Evolutionary conservation across 1,284 basidiomycete genomes (phyloP), one percentile per base, ranked within the genome.

Genomic region (Gastroboletus turbinatus): DNA sequence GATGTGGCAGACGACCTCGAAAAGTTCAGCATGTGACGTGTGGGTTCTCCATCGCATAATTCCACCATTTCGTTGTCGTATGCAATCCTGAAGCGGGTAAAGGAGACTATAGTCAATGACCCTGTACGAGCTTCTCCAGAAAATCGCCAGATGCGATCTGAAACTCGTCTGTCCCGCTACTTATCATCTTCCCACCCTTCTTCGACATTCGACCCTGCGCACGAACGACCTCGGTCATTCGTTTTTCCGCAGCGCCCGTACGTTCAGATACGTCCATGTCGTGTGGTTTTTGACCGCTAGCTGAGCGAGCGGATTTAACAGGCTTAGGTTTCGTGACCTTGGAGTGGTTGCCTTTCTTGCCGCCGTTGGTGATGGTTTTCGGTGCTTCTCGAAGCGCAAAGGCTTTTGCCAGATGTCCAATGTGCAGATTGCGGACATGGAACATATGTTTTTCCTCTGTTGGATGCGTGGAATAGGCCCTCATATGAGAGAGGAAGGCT

Each of bases 391-490:
- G 88, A 50, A 99, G 80, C 0, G 94, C 95, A 68, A 99, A 99
- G 0, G 94, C 85, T 74, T 99, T 99, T 38, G 97, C 96, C 23
- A 99, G 75, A 77, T 99, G 97, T 1, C 97, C 97, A 40, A 98
- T 82, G 70, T 99, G 97, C 10, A 99, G 79, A 63, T 94, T 84
- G 33, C 92, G 89, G 53, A 98, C 87, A 73, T 98, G 95, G 78
- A 99, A 99, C 57, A 97, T 92, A 60, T 92, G 86, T 66, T 98
- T 98, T 72, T 99, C 97, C 59, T 89, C 87, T 5, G 91, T 83
- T 0, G 96, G 96, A 75, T 99, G 97, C 0, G 97, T 99, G 10
- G 97, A 92, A 73, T 99, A 99, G 0, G 97, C 97, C 54, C 97
- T 84, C 74, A 98, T 88, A 71, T 96, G 94, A 0, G 96, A 97